phyloP scores from a whole-genome alignment of 345 rosid genomes.

The Trapa bicornis region DNA sequence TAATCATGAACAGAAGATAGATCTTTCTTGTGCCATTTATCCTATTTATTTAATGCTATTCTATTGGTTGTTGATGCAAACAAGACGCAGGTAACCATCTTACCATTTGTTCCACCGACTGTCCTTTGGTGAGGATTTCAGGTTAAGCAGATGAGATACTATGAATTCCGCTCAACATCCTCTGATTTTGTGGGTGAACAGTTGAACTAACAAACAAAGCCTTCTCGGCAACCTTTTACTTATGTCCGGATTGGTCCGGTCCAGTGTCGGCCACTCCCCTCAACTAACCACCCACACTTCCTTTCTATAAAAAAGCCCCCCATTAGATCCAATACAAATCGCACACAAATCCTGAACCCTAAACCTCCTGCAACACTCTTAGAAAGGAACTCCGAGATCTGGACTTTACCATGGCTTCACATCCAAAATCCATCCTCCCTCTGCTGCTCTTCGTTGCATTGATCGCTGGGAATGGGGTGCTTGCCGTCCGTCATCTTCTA shows the following conservation, averaged over 20 bases:
- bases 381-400: neutral
- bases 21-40: neutral
- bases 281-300: no score
- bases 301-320: neutral
- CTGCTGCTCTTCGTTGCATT: slow-evolving; percentile 3
- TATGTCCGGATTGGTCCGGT: no score
- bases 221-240: slow-evolving; percentile 3
- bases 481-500: slow-evolving; percentile 11
- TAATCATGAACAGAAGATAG: neutral
- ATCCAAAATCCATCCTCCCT: neutral
- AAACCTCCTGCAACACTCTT: neutral
- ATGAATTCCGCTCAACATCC: neutral
- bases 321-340: neutral
- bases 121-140: neutral
- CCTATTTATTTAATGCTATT: neutral
- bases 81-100: no score
- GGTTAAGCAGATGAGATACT: slow-evolving; percentile 2
- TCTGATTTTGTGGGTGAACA: slow-evolving; percentile 1
- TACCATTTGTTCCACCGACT: no score
- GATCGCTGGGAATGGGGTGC: slow-evolving; percentile 1
- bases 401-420: slow-evolving; percentile 8
- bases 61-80: no score
- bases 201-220: slow-evolving; percentile 7
- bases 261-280: no score
- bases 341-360: neutral